Evolutionary conservation across 2,329 filamentous ascomycete species (phyloP), one percentile per base, ranked within the genome.

Genomic region (Colletotrichum sp.): DNA sequence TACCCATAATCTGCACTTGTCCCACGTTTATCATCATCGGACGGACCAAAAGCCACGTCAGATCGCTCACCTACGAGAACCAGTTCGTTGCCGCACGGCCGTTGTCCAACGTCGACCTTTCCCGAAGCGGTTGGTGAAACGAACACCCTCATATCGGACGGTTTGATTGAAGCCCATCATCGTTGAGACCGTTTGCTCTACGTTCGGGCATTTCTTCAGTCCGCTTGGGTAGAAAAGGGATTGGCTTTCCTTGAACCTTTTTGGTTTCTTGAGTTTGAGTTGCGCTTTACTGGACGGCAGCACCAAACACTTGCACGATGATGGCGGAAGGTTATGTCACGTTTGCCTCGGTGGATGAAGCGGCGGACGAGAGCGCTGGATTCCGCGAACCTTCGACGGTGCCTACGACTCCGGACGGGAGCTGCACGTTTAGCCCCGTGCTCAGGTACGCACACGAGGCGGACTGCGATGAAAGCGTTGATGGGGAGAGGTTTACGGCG

Each of bases 341-440:
- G 8, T 36, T 60, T 34, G 69, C 44, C 13, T 21, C 67, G 10
- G 28, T 44, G 30, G 55, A 30, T 15, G 55, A 72, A 6, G n/a
- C 52, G 4, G 72, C 36, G 7, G 72, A 72, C 15, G 72, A 52
- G 30, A 36, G 39, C 24, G 3, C 0, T 4, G 24, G 18, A 1
- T 30, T 44, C 15, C 55, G 18, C 12, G 69, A 70, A 60, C 78
- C 77, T n/a, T 88, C 87, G 2, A 88, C 87, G 1, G 85, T 86
- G 6, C 86, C 87, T 3, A 88, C 87, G 8, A 88, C 87, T 6
- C 86, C 87, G 13, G 85, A 87, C 76, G 85, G 84, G 15, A 88
- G 84, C 77, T 80, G 84, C 68, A 83, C 85, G 10, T 87, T 86
- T 77, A 88, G 86, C 77, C 85, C 87, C 7, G 77, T 86, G 16